Percentiles rank a stretch among this genome's conserved stretches.
Conservation (phyloP, 176 grass and related monocot genomes). For the Urochloa ruziziensis region DNA sequence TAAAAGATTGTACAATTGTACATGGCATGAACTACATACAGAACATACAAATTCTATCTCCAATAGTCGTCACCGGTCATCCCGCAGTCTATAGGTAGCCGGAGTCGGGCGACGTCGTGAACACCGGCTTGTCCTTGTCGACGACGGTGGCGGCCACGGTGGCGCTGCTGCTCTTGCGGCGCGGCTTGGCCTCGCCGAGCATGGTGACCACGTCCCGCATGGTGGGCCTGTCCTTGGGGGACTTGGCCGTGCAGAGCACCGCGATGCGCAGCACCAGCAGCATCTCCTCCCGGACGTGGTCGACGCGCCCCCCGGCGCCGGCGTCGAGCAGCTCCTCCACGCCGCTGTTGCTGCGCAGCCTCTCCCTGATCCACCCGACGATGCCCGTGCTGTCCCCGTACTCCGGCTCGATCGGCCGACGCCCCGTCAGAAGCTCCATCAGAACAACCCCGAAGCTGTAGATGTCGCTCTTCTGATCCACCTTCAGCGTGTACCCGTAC, state of each 20-base stretch:
- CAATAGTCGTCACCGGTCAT: background rate
- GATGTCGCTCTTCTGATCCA: conserved; percentile 95
- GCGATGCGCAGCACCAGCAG: conserved; percentile 82
- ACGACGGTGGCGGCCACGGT: conserved; percentile 46
- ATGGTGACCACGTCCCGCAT: conserved; percentile 95
- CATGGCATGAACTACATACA: conserved; percentile 42
- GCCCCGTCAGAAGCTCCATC: conserved; percentile 91
- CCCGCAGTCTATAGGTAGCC: conserved; percentile 45
- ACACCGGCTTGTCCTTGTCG: conserved; percentile 91
- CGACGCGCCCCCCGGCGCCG: conserved; percentile 53
- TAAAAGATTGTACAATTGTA: conserved; percentile 20
- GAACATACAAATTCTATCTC: background rate
- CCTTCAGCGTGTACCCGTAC: conserved; percentile 91
- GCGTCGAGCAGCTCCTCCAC: conserved; percentile 86
- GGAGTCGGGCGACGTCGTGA: conserved; percentile 75
- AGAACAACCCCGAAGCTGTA: conserved; percentile 92
- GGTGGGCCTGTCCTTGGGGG: conserved; percentile 79
- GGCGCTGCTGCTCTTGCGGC: conserved; percentile 82
- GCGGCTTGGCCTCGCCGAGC: conserved; percentile 89
- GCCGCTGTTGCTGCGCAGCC: conserved; percentile 54
- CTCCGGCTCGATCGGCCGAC: conserved; percentile 71
- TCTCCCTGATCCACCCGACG: conserved; percentile 77
- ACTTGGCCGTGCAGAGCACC: conserved; percentile 85
- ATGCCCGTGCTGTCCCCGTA: conserved; percentile 77
- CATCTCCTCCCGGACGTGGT: conserved; percentile 94